phyloP scores from a whole-genome alignment of 2,329 filamentous ascomycete species.

The Trichoderma arundinaceum region DNA sequence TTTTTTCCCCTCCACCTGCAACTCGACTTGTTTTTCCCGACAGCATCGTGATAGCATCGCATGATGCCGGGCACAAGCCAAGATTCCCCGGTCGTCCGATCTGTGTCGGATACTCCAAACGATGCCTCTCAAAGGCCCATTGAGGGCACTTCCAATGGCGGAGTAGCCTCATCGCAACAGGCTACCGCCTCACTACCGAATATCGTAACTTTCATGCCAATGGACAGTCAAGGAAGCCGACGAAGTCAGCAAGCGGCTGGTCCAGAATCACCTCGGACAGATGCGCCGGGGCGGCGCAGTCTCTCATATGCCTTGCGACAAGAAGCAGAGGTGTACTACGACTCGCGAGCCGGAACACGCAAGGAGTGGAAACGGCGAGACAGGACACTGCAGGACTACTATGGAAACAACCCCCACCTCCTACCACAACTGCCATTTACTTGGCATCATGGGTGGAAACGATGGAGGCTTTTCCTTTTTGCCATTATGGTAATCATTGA shows the following conservation, averaged over 20 bases:
- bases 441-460: constrained; percentile 49
- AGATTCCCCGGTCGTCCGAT: constrained; percentile 4
- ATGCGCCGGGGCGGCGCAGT: constrained; percentile 40
- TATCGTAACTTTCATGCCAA: constrained; percentile 1
- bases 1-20: not conserved
- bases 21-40: not conserved
- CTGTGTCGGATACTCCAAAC: constrained; percentile 10
- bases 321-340: constrained; percentile 48
- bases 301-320: constrained; percentile 46
- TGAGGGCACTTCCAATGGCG: not conserved
- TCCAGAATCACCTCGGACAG: constrained; percentile 24
- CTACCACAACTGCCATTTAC: constrained; percentile 50
- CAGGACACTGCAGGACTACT: constrained; percentile 48
- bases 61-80: constrained; percentile 18
- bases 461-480: constrained; percentile 54
- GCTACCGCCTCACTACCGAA: constrained; percentile 5
- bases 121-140: not conserved
- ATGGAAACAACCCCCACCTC: constrained; percentile 47
- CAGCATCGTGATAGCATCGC: constrained; percentile 14
- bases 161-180: not conserved
- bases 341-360: constrained; percentile 47
- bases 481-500: constrained; percentile 55
- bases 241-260: not conserved
- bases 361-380: constrained; percentile 45
- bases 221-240: not conserved